Evolutionary conservation across 2,329 filamentous ascomycete genomes (phyloP), one percentile per base, ranked within the genome.

Genomic region (Botrytis squamosa): DNA sequence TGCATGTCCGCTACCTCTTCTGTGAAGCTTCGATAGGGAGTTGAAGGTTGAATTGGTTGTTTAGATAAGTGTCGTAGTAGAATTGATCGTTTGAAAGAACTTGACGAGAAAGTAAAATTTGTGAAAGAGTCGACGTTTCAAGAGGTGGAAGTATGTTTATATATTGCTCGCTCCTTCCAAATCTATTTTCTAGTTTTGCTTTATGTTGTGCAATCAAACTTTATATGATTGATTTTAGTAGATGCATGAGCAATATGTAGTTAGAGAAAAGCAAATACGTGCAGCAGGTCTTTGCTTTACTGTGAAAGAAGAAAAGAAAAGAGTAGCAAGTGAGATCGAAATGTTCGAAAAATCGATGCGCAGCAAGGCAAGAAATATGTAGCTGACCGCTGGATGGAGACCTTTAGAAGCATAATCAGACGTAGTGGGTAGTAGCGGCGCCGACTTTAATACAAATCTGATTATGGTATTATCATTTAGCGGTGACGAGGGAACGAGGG

Each of bases 1-100:
- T 80, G 78, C 71, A 74, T 75, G 71, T 71, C 67, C 64, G 67
- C 71, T 71, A 63, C 63, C 70, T 55, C 72, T 68, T 68, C 59
- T 70, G 25, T 74, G 55, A 65, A 72, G 69, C 63, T 68, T 72
- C 71, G 63, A 59, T 59, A n/a, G 22, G 69, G n/a, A 66, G 63
- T 71, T 64, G 71, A 7, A 69, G 33, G 62, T 63, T 63, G 73
- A 33, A 25, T 5, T 42, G n/a, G 36, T 42, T 42, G 6, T 29
- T 42, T 33, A 5, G n/a, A 42, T 4, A 14, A 57, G n/a, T 33
- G 3, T 33, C n/a, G 66, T 57, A 16, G 49, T 59, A 44, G 66
- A 59, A 42, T 38, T 46, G 49, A 55, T 20, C 36, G 46, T 33
- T 42, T n/a, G 14, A 36, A 57, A n/a, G 22, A 18, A 18, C 25